These are phyloP conservation scores for Rutidosis leptorrhynchoides DNA, from an alignment of 129 eudicot species.

Conservation along the genomic window DNA sequence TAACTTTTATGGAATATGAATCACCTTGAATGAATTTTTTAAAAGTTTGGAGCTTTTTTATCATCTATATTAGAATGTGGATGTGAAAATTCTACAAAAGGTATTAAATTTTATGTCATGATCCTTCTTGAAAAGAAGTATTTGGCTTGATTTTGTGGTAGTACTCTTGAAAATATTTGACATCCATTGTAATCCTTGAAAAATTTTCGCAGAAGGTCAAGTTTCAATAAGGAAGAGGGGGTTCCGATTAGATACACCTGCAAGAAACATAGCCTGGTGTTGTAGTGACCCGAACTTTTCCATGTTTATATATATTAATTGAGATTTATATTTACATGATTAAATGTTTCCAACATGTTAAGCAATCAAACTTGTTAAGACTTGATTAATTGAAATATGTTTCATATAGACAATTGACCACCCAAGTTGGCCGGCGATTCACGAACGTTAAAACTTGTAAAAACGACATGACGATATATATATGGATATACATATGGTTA, in stretches of 20 bases:
- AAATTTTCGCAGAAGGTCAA: slow-evolving; percentile 94
- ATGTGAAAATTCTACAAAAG: not conserved
- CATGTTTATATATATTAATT: too few relatives aligned
- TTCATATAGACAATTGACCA: too few relatives aligned
- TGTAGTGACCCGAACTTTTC: too few relatives aligned
- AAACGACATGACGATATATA: too few relatives aligned
- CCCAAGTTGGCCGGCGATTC: too few relatives aligned
- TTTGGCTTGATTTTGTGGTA: slow-evolving; percentile 19
- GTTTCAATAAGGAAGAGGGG: slow-evolving; percentile 39
- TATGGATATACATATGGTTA: too few relatives aligned
- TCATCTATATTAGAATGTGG: not conserved
- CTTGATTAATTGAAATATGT: too few relatives aligned
- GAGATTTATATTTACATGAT: too few relatives aligned
- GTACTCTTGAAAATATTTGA: slow-evolving; percentile 51
- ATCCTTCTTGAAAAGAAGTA: not conserved
- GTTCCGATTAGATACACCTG: slow-evolving; percentile 35
- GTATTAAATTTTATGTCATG: not conserved
- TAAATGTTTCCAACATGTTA: too few relatives aligned
- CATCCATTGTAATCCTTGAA: slow-evolving; percentile 61
- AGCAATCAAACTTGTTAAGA: too few relatives aligned
- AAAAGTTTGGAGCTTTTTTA: not conserved
- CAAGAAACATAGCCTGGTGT: too few relatives aligned
- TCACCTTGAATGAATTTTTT: not conserved
- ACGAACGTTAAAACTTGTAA: too few relatives aligned
- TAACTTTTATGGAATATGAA: not conserved